Conservation (phyloP, 768 basidiomycete species). For the Suillus bovinus region DNA sequence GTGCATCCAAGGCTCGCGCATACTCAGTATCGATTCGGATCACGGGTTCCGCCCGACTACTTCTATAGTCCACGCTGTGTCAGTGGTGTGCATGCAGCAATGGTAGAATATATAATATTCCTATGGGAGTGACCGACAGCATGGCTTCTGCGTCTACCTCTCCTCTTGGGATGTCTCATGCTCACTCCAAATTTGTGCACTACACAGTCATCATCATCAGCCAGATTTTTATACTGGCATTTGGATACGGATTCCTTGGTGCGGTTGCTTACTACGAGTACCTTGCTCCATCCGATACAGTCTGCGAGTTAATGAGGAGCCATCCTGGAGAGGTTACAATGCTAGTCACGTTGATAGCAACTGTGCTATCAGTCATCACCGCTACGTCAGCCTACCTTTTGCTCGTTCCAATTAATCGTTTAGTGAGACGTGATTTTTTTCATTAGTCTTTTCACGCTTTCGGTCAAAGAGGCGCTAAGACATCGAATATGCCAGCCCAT, state of each 20-base stretch:
- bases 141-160: background rate
- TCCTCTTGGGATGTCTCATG: background rate
- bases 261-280: slow-evolving; percentile 3
- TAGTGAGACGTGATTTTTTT: background rate
- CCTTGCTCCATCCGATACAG: slow-evolving; percentile 1
- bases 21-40: background rate
- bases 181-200: background rate
- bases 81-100: background rate
- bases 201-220: background rate
- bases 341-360: slow-evolving; percentile 5
- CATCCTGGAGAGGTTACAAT: slow-evolving; percentile 8
- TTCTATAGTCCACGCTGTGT: background rate
- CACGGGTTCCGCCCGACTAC: background rate
- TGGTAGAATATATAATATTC: background rate
- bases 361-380: slow-evolving; percentile 1
- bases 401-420: background rate
- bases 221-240: slow-evolving; percentile 3
- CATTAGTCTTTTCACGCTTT: slow-evolving; percentile 4
- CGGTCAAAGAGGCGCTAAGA: slow-evolving; percentile 14
- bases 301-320: background rate
- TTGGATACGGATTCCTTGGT: slow-evolving; percentile 12
- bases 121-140: background rate
- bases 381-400: background rate
- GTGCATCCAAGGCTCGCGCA: background rate
- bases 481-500: slow-evolving; percentile 14